Base-by-base conservation (phyloP, 2,329 filamentous ascomycete species). In the Aspergillus fischeri region DNA sequence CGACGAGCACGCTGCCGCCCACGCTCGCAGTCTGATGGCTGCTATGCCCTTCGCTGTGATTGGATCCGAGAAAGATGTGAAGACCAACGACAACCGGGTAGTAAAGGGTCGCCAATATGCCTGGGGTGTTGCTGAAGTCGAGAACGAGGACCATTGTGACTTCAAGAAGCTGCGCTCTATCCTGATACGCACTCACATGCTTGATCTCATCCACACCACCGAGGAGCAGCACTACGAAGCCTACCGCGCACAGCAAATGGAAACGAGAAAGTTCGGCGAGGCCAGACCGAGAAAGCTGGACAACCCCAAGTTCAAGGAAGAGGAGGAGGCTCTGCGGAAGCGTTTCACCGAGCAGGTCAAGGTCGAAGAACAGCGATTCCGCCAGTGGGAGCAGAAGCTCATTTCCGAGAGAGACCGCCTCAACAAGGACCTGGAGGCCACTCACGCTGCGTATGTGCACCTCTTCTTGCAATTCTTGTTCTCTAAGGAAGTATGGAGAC, bases 221-320 rank as follows among this genome's bases (percentile, higher is more conserved):
- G 94, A 99, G 81, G 94, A 99, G 83, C 88, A 92, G 70, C 94
- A 99, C 84, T 99, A 99, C 82, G 94, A 99, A 80, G 93, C 91
- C 60, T 99, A 99, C 84, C 93, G 94, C 70, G 94, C 94, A 55
- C 91, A 96, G 79, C 95, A 99, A 81, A 99, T 99, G 94, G 94
- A 99, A 84, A 99, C 94, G 52, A 87, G 94, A 80, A 99, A 99
- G 81, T 97, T 99, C 69, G 94, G 94, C 78, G 95, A 99, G 82
- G 93, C 92, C 59, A 88, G 93, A 66, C 94, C 94, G 68, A 86
- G 93, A 79, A 99, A 99, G 86, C 84, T 99, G 70, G 94, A 99
- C 82, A 99, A 99, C 84, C 94, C 94, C 80, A 99, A 99, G 84
- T 99, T 97, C 86, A 99, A 99, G 86, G 94, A 99, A 78, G 94